Percentiles rank a stretch among this genome's conserved stretches.
These are phyloP conservation scores for Colletotrichum tanaceti DNA, from an alignment of 2,329 filamentous ascomycete genomes.

Conservation along the genomic window DNA sequence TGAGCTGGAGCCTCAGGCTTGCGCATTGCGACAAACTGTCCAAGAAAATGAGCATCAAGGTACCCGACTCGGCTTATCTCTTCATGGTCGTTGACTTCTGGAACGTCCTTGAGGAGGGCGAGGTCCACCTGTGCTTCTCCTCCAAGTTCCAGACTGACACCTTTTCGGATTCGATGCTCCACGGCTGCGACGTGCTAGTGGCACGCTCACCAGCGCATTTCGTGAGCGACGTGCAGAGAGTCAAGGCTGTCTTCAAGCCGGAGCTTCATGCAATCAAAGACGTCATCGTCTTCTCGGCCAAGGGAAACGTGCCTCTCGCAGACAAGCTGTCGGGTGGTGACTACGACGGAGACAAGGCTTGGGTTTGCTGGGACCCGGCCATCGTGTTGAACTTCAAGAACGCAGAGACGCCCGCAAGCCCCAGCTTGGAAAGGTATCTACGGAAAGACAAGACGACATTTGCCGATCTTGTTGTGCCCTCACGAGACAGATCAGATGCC, in stretches of 20 bases:
- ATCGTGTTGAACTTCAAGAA: conserved; percentile 77
- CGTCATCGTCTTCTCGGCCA: conserved; percentile 79
- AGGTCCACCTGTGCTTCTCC: conserved; percentile 77
- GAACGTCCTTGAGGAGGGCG: conserved; percentile 68
- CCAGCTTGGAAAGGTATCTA: conserved; percentile 64
- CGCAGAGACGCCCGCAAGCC: conserved; percentile 59
- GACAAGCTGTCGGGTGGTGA: conserved; percentile 81
- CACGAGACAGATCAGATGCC: conserved; percentile 40
- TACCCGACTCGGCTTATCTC: conserved; percentile 70
- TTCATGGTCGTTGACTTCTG: conserved; percentile 77
- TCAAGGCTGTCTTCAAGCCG: conserved; percentile 67
- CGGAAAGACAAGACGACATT: conserved; percentile 61
- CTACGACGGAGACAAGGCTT: conserved; percentile 83
- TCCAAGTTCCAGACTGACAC: conserved; percentile 69
- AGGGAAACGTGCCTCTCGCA: conserved; percentile 72
- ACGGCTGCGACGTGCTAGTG: conserved; percentile 72
- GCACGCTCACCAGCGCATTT: conserved; percentile 77
- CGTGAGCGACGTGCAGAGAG: conserved; percentile 78
- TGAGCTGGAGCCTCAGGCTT: conserved; percentile 60
- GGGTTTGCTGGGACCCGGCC: conserved; percentile 78
- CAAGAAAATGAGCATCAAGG: conserved; percentile 68
- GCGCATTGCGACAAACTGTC: conserved; percentile 65
- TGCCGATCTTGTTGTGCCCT: conserved; percentile 52
- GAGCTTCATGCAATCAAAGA: conserved; percentile 77
- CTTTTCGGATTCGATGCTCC: conserved; percentile 64